Evolutionary conservation across 805 yeast genomes (phyloP), one percentile per base, ranked within the genome.

Genomic region (Hanseniaspora mollemarum): DNA sequence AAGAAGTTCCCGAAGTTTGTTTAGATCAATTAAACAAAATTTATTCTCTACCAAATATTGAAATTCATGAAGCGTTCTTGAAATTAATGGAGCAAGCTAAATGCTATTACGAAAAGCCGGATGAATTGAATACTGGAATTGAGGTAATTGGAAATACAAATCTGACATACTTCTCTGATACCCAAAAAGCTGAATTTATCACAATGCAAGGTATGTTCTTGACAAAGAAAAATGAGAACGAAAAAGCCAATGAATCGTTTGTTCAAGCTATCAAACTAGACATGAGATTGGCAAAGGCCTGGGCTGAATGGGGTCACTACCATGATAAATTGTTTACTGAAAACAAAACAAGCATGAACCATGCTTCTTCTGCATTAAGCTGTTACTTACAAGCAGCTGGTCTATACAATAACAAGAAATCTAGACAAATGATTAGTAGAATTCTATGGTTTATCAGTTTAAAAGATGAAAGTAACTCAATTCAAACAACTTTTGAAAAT

Each of bases 251-350:
- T 62, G 95, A 92, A 63, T 96, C 96, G 0, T 92, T 92, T 70
- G 95, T 97, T 1, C 86, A 96, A 2, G 96, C 98, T 1, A 96
- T 92, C 18, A 97, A 92, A 65, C 80, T 92, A 52, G 98, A 94
- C 61, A 74, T 90, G 58, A 87, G 88, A 59, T 67, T 92, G 43
- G 95, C 97, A 1, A 90, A 92, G 64, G 97, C 98, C 0, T 92
- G 99, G 99, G 97, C 96, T 3, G 96, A 94, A 63, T 92, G 99
- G 99, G 99, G 98, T 54, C 79, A 81, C 62, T 92, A 87, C 69
- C 88, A 88, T 62, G 98, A 92, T 58, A 77, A 81, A 26, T 72
- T 95, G 38, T 80, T 87, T 64, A 83, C 85, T 57, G 94, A 87
- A 57, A 81, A 81, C 54, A 90, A 88, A 1, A 77, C 71, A 45